These are phyloP conservation scores for Diatrype stigma DNA, from an alignment of 2,329 filamentous ascomycete genomes.

Conservation along the genomic window DNA sequence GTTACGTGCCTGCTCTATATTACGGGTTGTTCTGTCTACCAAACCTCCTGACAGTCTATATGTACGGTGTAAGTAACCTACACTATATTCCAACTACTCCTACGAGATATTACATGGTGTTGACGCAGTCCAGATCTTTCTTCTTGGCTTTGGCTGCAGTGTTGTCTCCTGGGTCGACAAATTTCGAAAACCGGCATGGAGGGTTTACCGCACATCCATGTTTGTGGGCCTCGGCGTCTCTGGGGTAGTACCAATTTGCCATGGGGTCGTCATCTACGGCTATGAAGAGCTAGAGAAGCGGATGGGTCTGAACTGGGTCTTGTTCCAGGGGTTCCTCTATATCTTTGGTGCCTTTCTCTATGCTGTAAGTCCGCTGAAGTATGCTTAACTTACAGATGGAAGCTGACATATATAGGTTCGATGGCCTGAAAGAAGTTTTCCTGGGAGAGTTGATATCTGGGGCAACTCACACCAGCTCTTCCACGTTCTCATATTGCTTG, in stretches of 20 bases:
- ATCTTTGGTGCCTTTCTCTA: slow-evolving; percentile 83
- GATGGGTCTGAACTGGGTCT: slow-evolving; percentile 77
- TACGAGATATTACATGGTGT: neutral
- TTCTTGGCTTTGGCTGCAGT: slow-evolving; percentile 72
- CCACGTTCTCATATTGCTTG: slow-evolving; percentile 81
- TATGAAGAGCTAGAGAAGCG: slow-evolving; percentile 60
- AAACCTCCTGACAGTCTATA: slow-evolving; percentile 64
- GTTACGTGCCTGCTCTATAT: slow-evolving; percentile 82
- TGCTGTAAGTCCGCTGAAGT: slow-evolving; percentile 52
- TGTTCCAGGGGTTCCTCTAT: slow-evolving; percentile 78
- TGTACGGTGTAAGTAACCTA: slow-evolving; percentile 61
- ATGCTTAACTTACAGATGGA: neutral
- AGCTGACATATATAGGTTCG: slow-evolving; percentile 48
- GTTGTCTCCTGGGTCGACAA: slow-evolving; percentile 73
- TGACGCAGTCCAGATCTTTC: slow-evolving; percentile 59
- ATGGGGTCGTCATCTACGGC: slow-evolving; percentile 68
- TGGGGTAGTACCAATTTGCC: slow-evolving; percentile 76
- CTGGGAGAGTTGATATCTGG: slow-evolving; percentile 82
- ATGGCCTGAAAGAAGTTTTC: slow-evolving; percentile 75
- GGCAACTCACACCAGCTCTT: slow-evolving; percentile 96
- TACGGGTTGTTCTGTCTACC: slow-evolving; percentile 78
- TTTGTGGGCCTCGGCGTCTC: slow-evolving; percentile 85
- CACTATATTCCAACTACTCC: neutral
- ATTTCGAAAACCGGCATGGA: slow-evolving; percentile 79
- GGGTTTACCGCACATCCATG: slow-evolving; percentile 82